These are phyloP conservation scores for Magnolia officinalis DNA, from an alignment of 164 flowering plant genomes.

Conservation along the genomic window DNA sequence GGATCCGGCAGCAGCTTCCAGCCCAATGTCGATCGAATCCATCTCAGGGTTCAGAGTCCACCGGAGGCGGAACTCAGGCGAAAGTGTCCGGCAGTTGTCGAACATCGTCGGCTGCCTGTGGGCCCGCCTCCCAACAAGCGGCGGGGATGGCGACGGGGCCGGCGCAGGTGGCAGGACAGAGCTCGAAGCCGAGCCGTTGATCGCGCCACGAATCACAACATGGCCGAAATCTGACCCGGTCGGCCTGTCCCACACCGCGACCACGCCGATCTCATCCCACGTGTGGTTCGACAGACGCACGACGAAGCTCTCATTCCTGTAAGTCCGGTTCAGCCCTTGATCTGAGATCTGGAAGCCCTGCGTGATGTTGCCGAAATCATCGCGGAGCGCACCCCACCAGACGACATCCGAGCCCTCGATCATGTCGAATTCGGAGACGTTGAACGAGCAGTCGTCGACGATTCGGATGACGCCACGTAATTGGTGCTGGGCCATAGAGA, in stretches of 20 bases:
- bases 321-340: constrained; percentile 54
- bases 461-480: constrained; percentile 56
- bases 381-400: constrained; percentile 81
- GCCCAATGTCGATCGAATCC: constrained; percentile 63
- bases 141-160: constrained; percentile 17
- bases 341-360: constrained; percentile 67
- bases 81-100: constrained; percentile 67
- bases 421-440: constrained; percentile 79
- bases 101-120: constrained; percentile 67
- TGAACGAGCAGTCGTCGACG: constrained; percentile 73
- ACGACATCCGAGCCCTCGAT: constrained; percentile 66
- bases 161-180: constrained; percentile 12
- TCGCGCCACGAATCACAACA: not conserved
- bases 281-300: constrained; percentile 57
- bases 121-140: not conserved
- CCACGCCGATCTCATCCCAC: constrained; percentile 69
- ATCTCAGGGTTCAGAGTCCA: constrained; percentile 57
- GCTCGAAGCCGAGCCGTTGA: constrained; percentile 15
- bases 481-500: constrained; percentile 79
- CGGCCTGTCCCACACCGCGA: constrained; percentile 75
- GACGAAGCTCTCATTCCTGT: constrained; percentile 54
- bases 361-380: constrained; percentile 60
- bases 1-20: constrained; percentile 64
- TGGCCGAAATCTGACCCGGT: constrained; percentile 44
- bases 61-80: constrained; percentile 58